Conservation (phyloP, 2,329 filamentous ascomycete species). For the Aschersonia sp. region DNA sequence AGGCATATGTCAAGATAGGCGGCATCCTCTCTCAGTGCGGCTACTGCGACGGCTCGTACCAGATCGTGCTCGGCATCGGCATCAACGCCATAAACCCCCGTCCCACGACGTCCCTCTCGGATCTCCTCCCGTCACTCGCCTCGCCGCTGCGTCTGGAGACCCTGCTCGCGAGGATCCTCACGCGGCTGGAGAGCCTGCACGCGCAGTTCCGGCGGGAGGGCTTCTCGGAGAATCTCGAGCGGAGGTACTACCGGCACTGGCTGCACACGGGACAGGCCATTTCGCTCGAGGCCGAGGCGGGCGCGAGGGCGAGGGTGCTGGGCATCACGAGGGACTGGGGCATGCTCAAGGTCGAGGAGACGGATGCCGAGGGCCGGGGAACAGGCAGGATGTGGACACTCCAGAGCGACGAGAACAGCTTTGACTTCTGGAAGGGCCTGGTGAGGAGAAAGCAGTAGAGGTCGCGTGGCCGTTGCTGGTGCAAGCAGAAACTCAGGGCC, state of each 20-base stretch:
- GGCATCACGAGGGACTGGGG: conserved; percentile 92
- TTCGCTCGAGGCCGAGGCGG: conserved; percentile 68
- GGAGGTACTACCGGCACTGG: conserved; percentile 70
- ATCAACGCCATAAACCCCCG: conserved; percentile 73
- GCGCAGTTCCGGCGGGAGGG: conserved; percentile 58
- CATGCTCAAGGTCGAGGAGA: conserved; percentile 69
- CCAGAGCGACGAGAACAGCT: conserved; percentile 95
- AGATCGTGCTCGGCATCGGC: conserved; percentile 74
- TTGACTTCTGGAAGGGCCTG: conserved; percentile 89
- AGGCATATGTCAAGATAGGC: conserved; percentile 71
- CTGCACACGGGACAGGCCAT: conserved; percentile 61
- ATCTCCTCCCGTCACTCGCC: conserved; percentile 41
- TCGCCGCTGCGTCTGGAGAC: conserved; percentile 58
- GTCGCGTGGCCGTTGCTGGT: no score
- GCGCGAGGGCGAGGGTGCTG: conserved; percentile 58
- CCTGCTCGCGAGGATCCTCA: conserved; percentile 67
- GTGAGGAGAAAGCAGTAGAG: conserved; percentile 60
- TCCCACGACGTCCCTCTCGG: conserved; percentile 77
- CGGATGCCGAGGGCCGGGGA: conserved; percentile 53
- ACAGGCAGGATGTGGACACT: conserved; percentile 71
- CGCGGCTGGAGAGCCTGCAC: conserved; percentile 66
- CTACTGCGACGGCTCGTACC: conserved; percentile 64
- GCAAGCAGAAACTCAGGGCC: no score
- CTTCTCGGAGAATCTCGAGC: conserved; percentile 59
- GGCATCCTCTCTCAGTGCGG: conserved; percentile 85